A percentile compares a stretch with the other conserved stretches of the same genome.
Evolutionary conservation across 2,329 filamentous ascomycete species (phyloP).

Genomic region (Geosmithia flava): DNA sequence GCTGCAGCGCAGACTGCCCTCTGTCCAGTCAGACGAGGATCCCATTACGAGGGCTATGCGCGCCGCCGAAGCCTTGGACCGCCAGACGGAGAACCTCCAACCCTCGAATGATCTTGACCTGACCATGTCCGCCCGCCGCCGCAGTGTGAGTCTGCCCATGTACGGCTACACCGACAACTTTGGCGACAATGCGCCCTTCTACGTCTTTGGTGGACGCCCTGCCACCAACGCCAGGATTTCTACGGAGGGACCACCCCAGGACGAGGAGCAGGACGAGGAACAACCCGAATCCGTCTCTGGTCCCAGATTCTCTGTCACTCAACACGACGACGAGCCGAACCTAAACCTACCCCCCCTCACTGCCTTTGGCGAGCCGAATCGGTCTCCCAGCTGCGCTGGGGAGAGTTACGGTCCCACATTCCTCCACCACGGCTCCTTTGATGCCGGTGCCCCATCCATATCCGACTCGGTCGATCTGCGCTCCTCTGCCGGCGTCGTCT

Average conservation of each 20-base stretch:
- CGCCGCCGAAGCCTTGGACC: conserved; percentile 45
- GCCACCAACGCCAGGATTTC: conserved; percentile 1
- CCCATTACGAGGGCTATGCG: conserved; percentile 43
- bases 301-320: conserved; percentile 14
- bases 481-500: conserved; percentile 22
- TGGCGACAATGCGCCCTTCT: conserved; percentile 31
- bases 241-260: conserved; percentile 6
- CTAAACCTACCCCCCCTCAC: conserved; percentile 8
- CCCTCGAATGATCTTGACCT: conserved; percentile 34
- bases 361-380: conserved; percentile 9
- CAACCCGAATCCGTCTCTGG: conserved; percentile 7
- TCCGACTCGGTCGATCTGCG: conserved; percentile 20
- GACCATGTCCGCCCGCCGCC: conserved; percentile 14
- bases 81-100: conserved; percentile 41
- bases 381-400: conserved; percentile 19
- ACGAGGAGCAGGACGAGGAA: conserved; percentile 13
- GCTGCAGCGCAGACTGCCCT: neutral
- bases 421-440: conserved; percentile 7
- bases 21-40: conserved; percentile 16
- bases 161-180: conserved; percentile 29
- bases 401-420: conserved; percentile 15
- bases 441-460: conserved; percentile 14
- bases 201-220: conserved; percentile 25
- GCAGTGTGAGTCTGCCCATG: conserved; percentile 35
- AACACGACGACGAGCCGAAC: conserved; percentile 11